Evolutionary conservation across 805 yeast species (phyloP), one percentile per base, ranked within the genome.

Genomic region (Ogataea henricii): DNA sequence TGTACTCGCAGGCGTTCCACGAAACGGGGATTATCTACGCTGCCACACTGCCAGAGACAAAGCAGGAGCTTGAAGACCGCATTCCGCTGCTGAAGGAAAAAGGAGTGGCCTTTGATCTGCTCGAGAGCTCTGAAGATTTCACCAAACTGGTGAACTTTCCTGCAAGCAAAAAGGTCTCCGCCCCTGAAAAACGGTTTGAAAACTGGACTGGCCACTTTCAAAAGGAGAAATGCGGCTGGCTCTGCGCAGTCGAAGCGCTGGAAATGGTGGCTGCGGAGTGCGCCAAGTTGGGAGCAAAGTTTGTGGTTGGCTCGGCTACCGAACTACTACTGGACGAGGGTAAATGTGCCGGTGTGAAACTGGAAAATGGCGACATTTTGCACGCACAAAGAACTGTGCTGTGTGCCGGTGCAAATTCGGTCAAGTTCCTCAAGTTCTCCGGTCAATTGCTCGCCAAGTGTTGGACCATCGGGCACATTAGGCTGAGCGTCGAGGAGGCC

Each of bases 401-500:
- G 2, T 54, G 65, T 46, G 72, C 74, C 3, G 77, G 76, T 41
- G 76, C 77, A 3, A 59, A 58, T 16, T 64, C 74, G 0, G 56
- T 57, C 26, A 60, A 60, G 40, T 47, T 72, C 22, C 40, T 70
- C 9, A 71, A 71, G 45, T 68, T 69, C 53, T 43, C 64, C 33
- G 63, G 61, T 5, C 75, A 70, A 43, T 49, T 71, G 10, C 47
- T 67, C 3, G 73, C 74, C 25, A 71, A 69, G 47, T 67, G 72
- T 34, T 72, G 71, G 70, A 67, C 75, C 12, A 67, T 72, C 25
- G 75, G 69, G 12, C 77, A 72, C 49, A 66, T 72, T 30, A 59
- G 63, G 51, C 48, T 72, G 9, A 55, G 66, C 6, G 64, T 60
- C 1, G 66, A 60, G n/a, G 74, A 72, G 52, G 65, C 69, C 18